These are phyloP conservation scores for Talaromyces sp. DNA, from an alignment of 2,329 filamentous ascomycete genomes.

Conservation along the genomic window DNA sequence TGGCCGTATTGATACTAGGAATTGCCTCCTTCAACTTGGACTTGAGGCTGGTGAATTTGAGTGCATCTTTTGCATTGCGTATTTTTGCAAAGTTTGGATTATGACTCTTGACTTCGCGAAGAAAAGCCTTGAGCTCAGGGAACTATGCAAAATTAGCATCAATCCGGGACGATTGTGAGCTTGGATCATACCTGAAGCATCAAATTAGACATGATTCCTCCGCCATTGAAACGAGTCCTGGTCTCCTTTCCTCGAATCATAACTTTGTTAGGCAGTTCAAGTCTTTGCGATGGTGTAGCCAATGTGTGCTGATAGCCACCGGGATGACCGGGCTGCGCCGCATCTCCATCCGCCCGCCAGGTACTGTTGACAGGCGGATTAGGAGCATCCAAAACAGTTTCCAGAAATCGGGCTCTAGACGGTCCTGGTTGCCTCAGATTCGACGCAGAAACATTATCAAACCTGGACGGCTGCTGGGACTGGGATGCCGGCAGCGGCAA, in stretches of 20 bases:
- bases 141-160: constrained; percentile 28
- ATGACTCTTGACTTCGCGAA: constrained; percentile 36
- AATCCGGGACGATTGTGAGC: not conserved
- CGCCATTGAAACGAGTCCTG: constrained; percentile 40
- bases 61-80: constrained; percentile 31
- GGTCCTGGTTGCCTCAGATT: constrained; percentile 2
- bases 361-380: constrained; percentile 4
- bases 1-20: constrained; percentile 28
- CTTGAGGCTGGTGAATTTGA: constrained; percentile 33
- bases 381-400: constrained; percentile 17
- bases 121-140: constrained; percentile 35
- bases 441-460: not conserved
- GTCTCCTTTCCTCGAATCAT: constrained; percentile 39
- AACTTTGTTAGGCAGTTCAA: constrained; percentile 33
- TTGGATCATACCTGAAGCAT: constrained; percentile 34
- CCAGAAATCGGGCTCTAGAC: constrained; percentile 14
- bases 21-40: constrained; percentile 29
- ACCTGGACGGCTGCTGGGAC: not conserved
- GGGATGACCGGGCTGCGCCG: not conserved
- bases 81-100: constrained; percentile 35
- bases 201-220: constrained; percentile 39
- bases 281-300: constrained; percentile 30
- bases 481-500: not conserved
- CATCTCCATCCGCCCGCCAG: not conserved
- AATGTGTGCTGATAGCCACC: constrained; percentile 20